Evolutionary conservation across 805 yeast genomes (phyloP), one percentile per base, ranked within the genome.

Genomic region (Starmerella powellii): DNA sequence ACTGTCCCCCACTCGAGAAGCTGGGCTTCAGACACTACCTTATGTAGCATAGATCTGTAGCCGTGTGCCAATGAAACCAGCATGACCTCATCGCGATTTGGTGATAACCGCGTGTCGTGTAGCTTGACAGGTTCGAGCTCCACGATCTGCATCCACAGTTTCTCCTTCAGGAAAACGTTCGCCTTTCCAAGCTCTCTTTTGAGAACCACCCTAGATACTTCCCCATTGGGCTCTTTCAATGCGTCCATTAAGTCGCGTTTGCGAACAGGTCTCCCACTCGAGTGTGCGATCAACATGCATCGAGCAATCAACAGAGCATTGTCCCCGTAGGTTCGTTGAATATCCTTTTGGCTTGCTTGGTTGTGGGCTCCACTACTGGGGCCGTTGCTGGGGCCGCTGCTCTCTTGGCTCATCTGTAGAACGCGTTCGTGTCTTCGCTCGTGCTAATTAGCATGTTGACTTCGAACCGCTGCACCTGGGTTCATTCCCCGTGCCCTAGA

Each of bases 1-100:
- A 32, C 8, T 15, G 39, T 6, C 11, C 47, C 48, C 39, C 42
- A 46, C 10, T 39, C 37, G 5, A 29, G 37, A 13, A 20, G 34
- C n/a, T 29, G 33, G 12, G 21, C 21, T 8, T 21, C 21, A 1
- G 45, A 32, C 11, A 18, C 18, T 2, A 21, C 28, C 12, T 19
- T 26, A 4, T 24, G 21, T 23, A 41, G 16, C 16, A 31, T 11
- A 12, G 26, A 18, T 3, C 45, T 26, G 23, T 32, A 4, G 12
- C 15, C 17, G 17, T 17, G 12, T 8, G 13, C 16, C 16, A 3
- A 18, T 2, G 47, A 40, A 2, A 44, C 31, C 11, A 44, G 27
- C 28, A 28, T 33, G 3, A 16, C 10, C 35, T 44, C 47, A 34
- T 31, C 40, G 17, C 40, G 29, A 6, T 27, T 24, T 10, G 44